These are phyloP conservation scores for Talaromyces sp. DNA, from an alignment of 2,329 filamentous ascomycete species.

Conservation along the genomic window DNA sequence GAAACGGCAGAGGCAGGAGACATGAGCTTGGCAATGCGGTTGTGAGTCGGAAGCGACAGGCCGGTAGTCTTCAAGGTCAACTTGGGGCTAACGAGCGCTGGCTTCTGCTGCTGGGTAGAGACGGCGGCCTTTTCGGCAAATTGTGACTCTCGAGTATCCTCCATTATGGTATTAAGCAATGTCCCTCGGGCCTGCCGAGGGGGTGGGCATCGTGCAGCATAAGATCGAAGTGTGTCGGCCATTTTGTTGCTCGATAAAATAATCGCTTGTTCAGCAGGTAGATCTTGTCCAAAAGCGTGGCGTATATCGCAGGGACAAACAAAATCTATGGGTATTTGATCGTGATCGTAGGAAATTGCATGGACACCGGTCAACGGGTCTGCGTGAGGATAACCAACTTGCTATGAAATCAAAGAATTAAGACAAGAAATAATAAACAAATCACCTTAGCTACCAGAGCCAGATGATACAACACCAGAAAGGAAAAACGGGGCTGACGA, in stretches of 20 bases:
- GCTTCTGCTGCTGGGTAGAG: constrained; percentile 9
- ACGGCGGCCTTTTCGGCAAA: constrained; percentile 21
- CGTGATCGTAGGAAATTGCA: constrained; percentile 17
- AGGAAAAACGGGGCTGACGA: constrained; percentile 26
- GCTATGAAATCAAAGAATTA: constrained; percentile 8
- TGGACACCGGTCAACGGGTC: constrained; percentile 40
- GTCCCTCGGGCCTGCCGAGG: constrained; percentile 61
- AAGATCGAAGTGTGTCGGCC: constrained; percentile 52
- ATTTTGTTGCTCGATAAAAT: constrained; percentile 44
- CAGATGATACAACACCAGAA: constrained; percentile 22
- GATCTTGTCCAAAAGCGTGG: constrained; percentile 1
- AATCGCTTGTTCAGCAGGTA: constrained; percentile 21
- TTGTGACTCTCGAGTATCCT: constrained; percentile 50
- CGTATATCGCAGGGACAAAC: constrained; percentile 4
- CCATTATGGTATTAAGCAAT: constrained; percentile 67
- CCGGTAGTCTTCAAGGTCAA: constrained; percentile 40
- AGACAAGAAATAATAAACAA: constrained; percentile 24
- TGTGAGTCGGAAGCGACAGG: constrained; percentile 25
- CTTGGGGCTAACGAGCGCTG: constrained; percentile 25
- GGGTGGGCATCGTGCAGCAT: constrained; percentile 55
- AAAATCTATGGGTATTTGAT: constrained; percentile 31
- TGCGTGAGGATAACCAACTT: constrained; percentile 1
- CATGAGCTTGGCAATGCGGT: constrained; percentile 30
- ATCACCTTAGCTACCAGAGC: constrained; percentile 40
- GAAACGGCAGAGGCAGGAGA: constrained; percentile 39